Evolutionary conservation across 495 filamentous ascomycete genomes (phyloP), one percentile per base, ranked within the genome.

Genomic region (Penicillium soppii): DNA sequence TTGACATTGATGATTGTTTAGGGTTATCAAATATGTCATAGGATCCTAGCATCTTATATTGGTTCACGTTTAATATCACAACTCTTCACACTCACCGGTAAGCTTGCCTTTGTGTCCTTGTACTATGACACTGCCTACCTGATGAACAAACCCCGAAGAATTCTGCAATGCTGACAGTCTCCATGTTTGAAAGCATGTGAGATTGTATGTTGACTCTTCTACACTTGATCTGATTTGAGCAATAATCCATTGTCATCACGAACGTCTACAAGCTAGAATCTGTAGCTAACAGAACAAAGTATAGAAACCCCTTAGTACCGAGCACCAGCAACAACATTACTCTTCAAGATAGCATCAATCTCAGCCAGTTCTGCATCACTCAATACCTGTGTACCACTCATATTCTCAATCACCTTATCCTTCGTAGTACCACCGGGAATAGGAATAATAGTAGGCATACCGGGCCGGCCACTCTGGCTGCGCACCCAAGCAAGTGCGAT

Each of bases 401-500:
- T 57, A 32, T 81, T 81, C 56, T 81, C 75, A 16, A 58, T 58
- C 17, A 78, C 68, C 59, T 71, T 75, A 47, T 73, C 71, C 27
- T 54, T 61, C 13, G 74, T 78, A 20, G 75, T 78, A 20, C 68
- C 82, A 12, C 91, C 91, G 1, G 90, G 91, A 54, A 96, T 95
- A 4, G 91, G 91, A 48, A 95, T 86, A 57, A 95, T 87, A 4
- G 75, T 78, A 10, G 84, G 82, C 63, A 85, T 76, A 10, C 83
- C 88, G 33, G 82, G 72, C 57, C 78, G 73, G 25, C 69, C 70
- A 38, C 80, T 78, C 47, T 84, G 62, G 3, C 70, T 70, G 27
- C 68, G 67, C 3, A 86, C 72, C 91, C 92, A 97, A 17, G 71
- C 79, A 46, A 96, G 71, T 9, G 90, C 91, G 29, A 96, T 71